phyloP scores from a whole-genome alignment of 768 basidiomycete species.

The Mycena venus region DNA sequence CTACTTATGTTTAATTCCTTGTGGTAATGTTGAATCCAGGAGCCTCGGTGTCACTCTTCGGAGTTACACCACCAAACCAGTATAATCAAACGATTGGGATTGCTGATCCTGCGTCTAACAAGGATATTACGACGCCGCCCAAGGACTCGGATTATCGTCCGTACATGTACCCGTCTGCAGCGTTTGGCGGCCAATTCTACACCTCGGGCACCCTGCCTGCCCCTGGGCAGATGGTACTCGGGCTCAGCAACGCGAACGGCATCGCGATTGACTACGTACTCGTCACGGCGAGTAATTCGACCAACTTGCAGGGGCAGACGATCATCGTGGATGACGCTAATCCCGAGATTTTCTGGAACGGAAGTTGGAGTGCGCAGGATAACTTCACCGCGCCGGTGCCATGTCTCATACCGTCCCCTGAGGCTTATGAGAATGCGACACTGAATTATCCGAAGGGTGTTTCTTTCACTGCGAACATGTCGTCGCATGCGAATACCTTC shows the following conservation, averaged over 20 bases:
- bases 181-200: neutral
- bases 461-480: neutral
- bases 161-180: neutral
- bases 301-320: neutral
- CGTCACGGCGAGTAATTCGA: neutral
- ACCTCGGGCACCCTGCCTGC: neutral
- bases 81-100: neutral
- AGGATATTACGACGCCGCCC: neutral
- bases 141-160: neutral
- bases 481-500: neutral
- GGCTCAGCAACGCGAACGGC: neutral
- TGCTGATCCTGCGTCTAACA: neutral
- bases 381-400: neutral
- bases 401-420: neutral
- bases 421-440: neutral
- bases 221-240: neutral
- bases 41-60: neutral
- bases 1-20: neutral
- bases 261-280: neutral
- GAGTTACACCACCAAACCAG: neutral
- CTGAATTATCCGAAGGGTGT: neutral
- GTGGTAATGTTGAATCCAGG: neutral
- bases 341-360: neutral
- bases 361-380: neutral
- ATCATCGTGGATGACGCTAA: neutral